These are phyloP conservation scores for Berberis vulgaris DNA, from an alignment of 164 flowering plant genomes.

Conservation along the genomic window DNA sequence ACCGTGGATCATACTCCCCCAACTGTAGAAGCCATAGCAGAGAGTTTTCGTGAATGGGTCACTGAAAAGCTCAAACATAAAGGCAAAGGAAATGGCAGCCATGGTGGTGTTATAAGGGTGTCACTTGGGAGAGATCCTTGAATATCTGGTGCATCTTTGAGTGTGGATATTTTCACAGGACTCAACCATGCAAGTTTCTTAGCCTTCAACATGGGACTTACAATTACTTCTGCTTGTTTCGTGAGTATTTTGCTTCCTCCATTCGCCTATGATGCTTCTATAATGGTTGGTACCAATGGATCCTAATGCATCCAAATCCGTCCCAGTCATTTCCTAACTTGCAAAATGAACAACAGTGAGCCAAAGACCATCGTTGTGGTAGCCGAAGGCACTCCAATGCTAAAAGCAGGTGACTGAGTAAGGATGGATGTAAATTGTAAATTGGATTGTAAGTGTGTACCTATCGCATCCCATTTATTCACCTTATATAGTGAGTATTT, in stretches of 20 bases:
- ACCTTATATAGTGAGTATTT: too few species aligned
- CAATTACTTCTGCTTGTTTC: constrained; percentile 95
- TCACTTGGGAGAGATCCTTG: constrained; percentile 84
- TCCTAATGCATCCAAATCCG: too few species aligned
- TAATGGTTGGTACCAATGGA: constrained; percentile 47
- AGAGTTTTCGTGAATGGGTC: constrained; percentile 93
- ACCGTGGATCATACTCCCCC: constrained; percentile 64
- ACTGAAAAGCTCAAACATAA: constrained; percentile 24
- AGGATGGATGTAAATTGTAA: too few species aligned
- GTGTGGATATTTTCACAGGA: constrained; percentile 63
- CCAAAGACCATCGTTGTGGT: too few species aligned
- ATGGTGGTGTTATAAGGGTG: constrained; percentile 29
- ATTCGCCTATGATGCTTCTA: constrained; percentile 72
- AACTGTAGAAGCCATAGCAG: constrained; percentile 73
- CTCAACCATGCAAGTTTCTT: constrained; percentile 63
- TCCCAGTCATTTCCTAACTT: too few species aligned
- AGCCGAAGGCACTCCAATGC: too few species aligned
- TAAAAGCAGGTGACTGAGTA: too few species aligned
- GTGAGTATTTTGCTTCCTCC: constrained; percentile 88
- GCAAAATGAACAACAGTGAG: too few species aligned
- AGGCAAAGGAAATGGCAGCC: not conserved
- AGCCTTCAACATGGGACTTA: constrained; percentile 79
- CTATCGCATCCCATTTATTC: too few species aligned
- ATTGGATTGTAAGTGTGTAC: too few species aligned
- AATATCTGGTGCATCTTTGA: constrained; percentile 47